Conservation (phyloP, 179 eudicot species). For the Kewa caespitosa region DNA sequence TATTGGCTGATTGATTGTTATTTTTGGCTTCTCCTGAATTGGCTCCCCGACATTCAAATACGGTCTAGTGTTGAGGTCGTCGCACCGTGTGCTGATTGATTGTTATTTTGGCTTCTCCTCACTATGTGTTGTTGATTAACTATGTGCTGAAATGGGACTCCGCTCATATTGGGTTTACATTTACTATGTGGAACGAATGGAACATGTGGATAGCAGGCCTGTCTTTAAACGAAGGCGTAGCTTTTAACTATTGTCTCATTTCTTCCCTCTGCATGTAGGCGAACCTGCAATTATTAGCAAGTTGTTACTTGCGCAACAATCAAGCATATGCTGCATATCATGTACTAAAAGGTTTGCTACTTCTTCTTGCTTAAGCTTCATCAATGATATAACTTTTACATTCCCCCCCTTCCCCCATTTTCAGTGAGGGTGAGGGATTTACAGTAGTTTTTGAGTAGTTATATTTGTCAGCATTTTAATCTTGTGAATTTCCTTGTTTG, state of each 20-base stretch:
- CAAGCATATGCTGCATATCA: constrained; percentile 94
- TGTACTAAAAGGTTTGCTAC: constrained; percentile 66
- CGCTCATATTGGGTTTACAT: background rate
- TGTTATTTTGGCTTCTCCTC: constrained; percentile 1
- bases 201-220: background rate
- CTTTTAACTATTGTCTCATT: background rate
- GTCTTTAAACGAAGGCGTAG: background rate
- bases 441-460: background rate
- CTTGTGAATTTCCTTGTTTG: constrained; percentile 20
- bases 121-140: background rate
- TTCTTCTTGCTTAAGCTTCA: background rate
- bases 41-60: background rate
- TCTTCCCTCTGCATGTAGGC: constrained; percentile 44
- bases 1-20: background rate
- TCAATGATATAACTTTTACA: background rate
- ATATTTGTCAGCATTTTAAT: background rate
- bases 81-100: background rate
- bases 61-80: background rate
- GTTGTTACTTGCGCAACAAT: constrained; percentile 80
- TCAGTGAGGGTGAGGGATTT: too few species aligned
- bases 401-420: too few species aligned
- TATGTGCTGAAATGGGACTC: background rate
- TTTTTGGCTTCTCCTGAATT: constrained; percentile 1
- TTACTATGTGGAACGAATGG: background rate
- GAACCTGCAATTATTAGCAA: constrained; percentile 81